Evolutionary conservation across 805 yeast genomes (phyloP).

Genomic region (Maudiozyma barnettii): DNA sequence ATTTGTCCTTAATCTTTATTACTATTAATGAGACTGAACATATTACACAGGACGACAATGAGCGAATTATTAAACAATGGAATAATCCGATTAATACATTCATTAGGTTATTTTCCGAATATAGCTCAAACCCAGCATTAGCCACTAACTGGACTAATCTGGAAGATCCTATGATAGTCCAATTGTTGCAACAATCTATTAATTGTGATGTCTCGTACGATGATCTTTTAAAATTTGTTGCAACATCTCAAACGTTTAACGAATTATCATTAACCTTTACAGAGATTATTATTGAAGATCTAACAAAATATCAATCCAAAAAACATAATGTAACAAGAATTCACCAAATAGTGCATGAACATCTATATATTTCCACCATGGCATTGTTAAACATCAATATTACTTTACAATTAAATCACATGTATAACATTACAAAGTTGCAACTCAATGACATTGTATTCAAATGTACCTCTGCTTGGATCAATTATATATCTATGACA

Average conservation of each 20-base stretch:
- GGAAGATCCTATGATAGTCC: conserved; percentile 3
- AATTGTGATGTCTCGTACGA: conserved; percentile 16
- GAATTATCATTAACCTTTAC: conserved; percentile 22
- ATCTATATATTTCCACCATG: conserved; percentile 26
- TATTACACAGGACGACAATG: conserved; percentile 1
- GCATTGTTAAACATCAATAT: conserved; percentile 24
- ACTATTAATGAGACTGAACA: conserved; percentile 15
- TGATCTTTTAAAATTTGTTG: conserved; percentile 17
- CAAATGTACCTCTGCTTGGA: conserved; percentile 25
- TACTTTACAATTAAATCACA: conserved; percentile 1
- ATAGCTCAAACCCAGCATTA: conserved; percentile 1
- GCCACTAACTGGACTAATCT: conserved; percentile 10
- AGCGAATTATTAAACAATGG: conserved; percentile 15
- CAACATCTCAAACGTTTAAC: conserved; percentile 16
- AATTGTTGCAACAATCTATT: conserved; percentile 9
- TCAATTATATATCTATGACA: conserved; percentile 23
- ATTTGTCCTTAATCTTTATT: conserved; percentile 25
- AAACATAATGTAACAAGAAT: conserved; percentile 21
- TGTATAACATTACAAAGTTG: conserved; percentile 1
- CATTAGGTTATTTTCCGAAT: conserved; percentile 11
- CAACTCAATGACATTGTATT: conserved; percentile 13
- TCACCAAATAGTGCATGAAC: conserved; percentile 26
- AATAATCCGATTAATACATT: conserved; percentile 28
- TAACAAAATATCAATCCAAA: conserved; percentile 23
- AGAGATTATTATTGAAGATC: conserved; percentile 28